Conservation (phyloP, 768 basidiomycete species). For the Butyriboletus loyo region DNA sequence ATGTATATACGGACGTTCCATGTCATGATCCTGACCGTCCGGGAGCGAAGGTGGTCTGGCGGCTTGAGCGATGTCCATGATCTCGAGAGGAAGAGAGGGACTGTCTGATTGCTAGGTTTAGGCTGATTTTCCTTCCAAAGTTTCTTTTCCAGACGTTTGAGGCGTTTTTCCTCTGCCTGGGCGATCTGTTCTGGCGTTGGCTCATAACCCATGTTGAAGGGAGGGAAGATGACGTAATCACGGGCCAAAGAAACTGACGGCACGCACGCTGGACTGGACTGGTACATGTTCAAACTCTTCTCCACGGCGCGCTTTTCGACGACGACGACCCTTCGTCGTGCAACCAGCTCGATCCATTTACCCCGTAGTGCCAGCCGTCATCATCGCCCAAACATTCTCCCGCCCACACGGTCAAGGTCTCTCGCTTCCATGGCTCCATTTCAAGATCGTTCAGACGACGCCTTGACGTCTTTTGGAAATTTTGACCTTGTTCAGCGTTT, state of each 20-base stretch:
- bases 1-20: slow-evolving; percentile 69
- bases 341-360: neutral
- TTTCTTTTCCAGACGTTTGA: slow-evolving; percentile 46
- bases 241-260: neutral
- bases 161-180: slow-evolving; percentile 44
- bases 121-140: slow-evolving; percentile 21
- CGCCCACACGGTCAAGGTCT: slow-evolving; percentile 5
- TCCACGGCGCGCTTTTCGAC: slow-evolving; percentile 19
- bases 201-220: slow-evolving; percentile 15
- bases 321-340: slow-evolving; percentile 15
- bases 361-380: neutral
- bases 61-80: slow-evolving; percentile 35
- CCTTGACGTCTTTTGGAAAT: slow-evolving; percentile 54
- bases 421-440: slow-evolving; percentile 30
- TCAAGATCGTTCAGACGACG: slow-evolving; percentile 17
- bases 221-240: slow-evolving; percentile 17
- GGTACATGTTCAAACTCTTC: slow-evolving; percentile 30
- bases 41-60: neutral
- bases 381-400: neutral
- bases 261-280: neutral
- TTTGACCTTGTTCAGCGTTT: slow-evolving; percentile 80
- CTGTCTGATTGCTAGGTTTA: neutral
- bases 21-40: slow-evolving; percentile 56
- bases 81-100: slow-evolving; percentile 19
- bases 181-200: slow-evolving; percentile 58